These are phyloP conservation scores for Yarrowia sp. DNA, from an alignment of 805 yeast species.

Conservation along the genomic window DNA sequence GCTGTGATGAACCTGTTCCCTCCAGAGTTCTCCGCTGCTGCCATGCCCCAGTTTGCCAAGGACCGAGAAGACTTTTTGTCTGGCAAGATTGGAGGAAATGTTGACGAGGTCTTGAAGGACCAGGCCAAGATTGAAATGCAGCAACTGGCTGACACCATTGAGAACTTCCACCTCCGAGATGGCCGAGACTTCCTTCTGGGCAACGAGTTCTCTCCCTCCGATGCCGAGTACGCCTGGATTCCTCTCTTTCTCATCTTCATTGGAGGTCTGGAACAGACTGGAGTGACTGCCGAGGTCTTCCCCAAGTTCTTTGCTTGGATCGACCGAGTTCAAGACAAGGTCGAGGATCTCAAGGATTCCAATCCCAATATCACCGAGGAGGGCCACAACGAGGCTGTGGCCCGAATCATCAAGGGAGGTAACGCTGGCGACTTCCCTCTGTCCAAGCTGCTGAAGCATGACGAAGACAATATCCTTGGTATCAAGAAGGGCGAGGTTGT, in stretches of 20 bases:
- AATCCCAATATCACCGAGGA: constrained; percentile 13
- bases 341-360: constrained; percentile 3
- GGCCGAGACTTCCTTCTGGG: constrained; percentile 17
- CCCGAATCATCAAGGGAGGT: constrained; percentile 12
- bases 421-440: constrained; percentile 22
- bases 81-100: neutral
- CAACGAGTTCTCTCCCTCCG: neutral
- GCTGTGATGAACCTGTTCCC: constrained; percentile 14
- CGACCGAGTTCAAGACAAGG: neutral
- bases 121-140: constrained; percentile 21
- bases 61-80: constrained; percentile 14
- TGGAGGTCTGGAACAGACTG: constrained; percentile 19
- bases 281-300: neutral
- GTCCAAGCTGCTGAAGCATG: constrained; percentile 9
- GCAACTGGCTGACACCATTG: constrained; percentile 20
- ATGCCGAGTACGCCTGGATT: constrained; percentile 22
- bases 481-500: constrained; percentile 4
- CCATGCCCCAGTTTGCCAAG: constrained; percentile 11
- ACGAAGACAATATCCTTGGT: constrained; percentile 2
- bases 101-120: neutral
- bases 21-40: neutral
- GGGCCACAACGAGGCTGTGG: neutral
- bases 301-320: constrained; percentile 25
- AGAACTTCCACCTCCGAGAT: constrained; percentile 14
- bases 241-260: constrained; percentile 14